A percentile compares a stretch with the other conserved stretches of the same genome.
Conservation (phyloP, 106 monocot species). For the Platanthera zijinensis region DNA sequence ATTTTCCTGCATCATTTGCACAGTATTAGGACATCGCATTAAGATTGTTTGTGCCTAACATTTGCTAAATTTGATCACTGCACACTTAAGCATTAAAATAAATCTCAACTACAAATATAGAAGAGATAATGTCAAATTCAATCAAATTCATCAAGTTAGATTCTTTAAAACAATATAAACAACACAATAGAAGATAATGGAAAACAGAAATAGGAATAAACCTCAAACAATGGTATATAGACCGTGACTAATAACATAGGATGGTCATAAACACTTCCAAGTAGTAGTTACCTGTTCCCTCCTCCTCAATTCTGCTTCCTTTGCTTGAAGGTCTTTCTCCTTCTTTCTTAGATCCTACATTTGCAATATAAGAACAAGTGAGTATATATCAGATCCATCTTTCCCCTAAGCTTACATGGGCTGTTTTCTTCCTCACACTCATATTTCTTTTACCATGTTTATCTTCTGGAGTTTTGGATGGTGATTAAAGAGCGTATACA, state of each 20-base stretch:
- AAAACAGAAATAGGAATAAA: background rate
- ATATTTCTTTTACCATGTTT: background rate
- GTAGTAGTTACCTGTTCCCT: conserved; percentile 56
- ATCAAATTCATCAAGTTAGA: background rate
- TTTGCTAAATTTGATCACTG: background rate
- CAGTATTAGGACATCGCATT: background rate
- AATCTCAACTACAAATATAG: background rate
- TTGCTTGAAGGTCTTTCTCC: conserved; percentile 68
- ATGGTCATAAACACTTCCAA: background rate
- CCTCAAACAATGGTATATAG: background rate
- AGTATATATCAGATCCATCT: background rate
- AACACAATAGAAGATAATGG: background rate
- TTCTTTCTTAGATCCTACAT: conserved; percentile 54
- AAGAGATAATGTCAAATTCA: background rate
- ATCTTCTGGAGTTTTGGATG: background rate
- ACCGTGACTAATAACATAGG: background rate
- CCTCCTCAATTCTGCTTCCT: conserved; percentile 61
- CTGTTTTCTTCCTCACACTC: background rate
- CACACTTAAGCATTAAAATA: background rate
- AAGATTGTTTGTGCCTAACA: background rate
- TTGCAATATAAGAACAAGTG: background rate
- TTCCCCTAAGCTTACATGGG: background rate
- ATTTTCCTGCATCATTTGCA: background rate
- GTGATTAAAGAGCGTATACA: background rate
- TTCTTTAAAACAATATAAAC: background rate